phyloP scores from a whole-genome alignment of 1,284 basidiomycete genomes.

The Cerrena zonata region DNA sequence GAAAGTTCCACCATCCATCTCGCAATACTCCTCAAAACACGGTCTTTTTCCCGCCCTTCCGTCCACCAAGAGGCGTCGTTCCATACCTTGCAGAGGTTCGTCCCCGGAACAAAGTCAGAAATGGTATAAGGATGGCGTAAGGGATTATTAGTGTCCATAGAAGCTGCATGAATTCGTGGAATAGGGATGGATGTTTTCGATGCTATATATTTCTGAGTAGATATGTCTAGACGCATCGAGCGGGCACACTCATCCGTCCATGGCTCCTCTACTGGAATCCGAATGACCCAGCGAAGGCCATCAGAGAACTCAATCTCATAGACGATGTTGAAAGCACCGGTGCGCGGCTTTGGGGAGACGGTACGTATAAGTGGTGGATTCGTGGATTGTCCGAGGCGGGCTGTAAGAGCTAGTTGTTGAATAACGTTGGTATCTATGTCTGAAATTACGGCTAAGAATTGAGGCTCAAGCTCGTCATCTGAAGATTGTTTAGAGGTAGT shows the following conservation, averaged over 20 bases:
- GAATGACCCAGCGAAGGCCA: neutral
- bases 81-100: neutral
- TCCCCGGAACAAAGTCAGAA: neutral
- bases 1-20: neutral
- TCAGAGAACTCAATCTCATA: neutral
- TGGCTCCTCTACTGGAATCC: neutral
- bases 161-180: neutral
- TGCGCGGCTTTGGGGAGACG: neutral
- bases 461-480: too few species aligned
- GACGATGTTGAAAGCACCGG: neutral
- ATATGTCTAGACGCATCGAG: neutral
- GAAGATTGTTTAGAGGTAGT: too few species aligned
- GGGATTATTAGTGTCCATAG: neutral
- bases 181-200: neutral
- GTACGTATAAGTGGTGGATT: neutral
- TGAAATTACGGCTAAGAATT: too few species aligned
- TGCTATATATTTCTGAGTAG: neutral
- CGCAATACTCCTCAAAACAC: neutral
- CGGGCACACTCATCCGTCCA: neutral
- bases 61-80: neutral
- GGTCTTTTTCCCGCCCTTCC: neutral
- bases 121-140: neutral
- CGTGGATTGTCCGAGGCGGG: too few species aligned
- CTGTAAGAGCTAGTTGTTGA: too few species aligned
- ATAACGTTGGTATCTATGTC: too few species aligned